Evolutionary conservation across 179 eudicot genomes (phyloP).

Genomic region (Heliamphora ciliata): DNA sequence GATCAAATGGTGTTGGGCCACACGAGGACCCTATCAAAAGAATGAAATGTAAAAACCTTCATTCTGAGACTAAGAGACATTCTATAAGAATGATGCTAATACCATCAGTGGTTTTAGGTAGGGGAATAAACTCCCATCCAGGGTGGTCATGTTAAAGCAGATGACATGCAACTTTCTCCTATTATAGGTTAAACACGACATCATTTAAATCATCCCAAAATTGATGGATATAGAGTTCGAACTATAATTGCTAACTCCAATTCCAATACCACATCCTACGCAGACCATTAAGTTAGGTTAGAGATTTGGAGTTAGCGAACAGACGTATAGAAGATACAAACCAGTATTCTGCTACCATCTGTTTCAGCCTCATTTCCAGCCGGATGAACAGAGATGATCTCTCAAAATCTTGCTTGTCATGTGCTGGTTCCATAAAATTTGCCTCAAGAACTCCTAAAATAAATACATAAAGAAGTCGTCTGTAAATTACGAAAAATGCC

Average conservation of each 20-base stretch:
- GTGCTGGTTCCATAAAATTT: constrained; percentile 95
- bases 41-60: not conserved
- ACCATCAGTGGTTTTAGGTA: not conserved
- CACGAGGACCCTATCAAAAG: not conserved
- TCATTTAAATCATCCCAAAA: constrained; percentile 3
- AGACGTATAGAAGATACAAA: constrained; percentile 28
- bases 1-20: not conserved
- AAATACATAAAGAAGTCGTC: constrained; percentile 18
- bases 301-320: not conserved
- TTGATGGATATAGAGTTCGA: not conserved
- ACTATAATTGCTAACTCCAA: no score
- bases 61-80: not conserved
- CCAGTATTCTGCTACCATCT: constrained; percentile 87
- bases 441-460: constrained; percentile 84
- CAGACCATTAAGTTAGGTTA: not conserved
- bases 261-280: constrained; percentile 4
- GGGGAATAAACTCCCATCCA: not conserved
- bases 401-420: constrained; percentile 99
- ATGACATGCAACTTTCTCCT: not conserved
- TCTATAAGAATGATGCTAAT: not conserved
- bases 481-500: not conserved
- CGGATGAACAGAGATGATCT: constrained; percentile 63
- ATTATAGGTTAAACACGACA: not conserved
- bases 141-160: not conserved
- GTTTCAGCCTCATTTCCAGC: constrained; percentile 78